Base-by-base conservation (phyloP, 192 early-diverging fungal genomes). In the Gigaspora rosea region DNA sequence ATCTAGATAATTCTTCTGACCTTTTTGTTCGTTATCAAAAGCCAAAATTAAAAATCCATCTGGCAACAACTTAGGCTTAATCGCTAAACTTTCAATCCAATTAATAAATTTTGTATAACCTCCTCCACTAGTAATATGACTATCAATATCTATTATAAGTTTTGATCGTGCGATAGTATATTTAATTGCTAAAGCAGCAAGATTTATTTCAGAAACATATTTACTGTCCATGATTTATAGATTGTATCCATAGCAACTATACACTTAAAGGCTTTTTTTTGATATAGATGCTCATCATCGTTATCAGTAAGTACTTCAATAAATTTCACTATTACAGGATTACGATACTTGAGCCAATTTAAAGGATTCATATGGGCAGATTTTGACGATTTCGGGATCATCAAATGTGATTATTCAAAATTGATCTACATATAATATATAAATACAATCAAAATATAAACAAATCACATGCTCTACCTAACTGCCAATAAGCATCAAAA, bases 11-110 rank as follows among this genome's bases (percentile, higher is more conserved):
- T 41, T 68, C 46, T 68, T 68, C 18, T 68, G 66, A 0, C 66
- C 66, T 48, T 6, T 68, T 49, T 68, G 18, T 68, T 68, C 36
- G 46, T 68, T 68, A 68, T 68, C 4, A 68, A 68, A 67, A 41
- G 66, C 66, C 3, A 71, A 1, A 51, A 71, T n/a, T 35, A 71
- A 70, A 70, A 71, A 35, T 27, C 3, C 27, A 13, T 68, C 22
- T 11, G 66, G 66, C 8, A 68, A 68, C 1, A 3, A 4, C 46
- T 27, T 27, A 27, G 27, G 27, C 27, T 27, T 1, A 27, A 27
- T 27, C 1, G 27, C 27, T 27, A 27, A 27, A 27, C 27, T 27
- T 27, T 27, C 27, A 27, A 27, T 27, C 27, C 27, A 27, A 27
- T 27, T 27, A 41, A 41, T 27, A 46, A 68, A 68, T 48, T 10